These are phyloP conservation scores for Cladophialophora chaetospira DNA, from an alignment of 2,329 filamentous ascomycete genomes.

Conservation along the genomic window DNA sequence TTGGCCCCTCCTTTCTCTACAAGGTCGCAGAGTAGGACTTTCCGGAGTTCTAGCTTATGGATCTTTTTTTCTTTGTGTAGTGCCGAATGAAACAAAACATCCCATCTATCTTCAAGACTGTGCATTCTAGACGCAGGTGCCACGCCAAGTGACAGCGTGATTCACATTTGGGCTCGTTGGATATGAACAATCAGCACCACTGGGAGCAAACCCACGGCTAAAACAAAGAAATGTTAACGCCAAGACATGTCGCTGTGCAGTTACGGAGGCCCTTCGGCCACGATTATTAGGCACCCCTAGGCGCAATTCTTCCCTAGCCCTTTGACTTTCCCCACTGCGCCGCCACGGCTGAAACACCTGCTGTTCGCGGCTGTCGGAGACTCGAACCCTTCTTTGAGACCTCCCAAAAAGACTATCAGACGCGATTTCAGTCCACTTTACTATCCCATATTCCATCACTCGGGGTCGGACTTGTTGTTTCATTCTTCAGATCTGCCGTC, in stretches of 20 bases:
- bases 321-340: conserved; percentile 1
- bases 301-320: conserved; percentile 6
- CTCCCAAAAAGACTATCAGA: neutral
- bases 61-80: neutral
- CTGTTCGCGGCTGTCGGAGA: neutral
- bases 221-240: no score
- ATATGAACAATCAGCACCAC: no score
- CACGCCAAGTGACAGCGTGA: neutral
- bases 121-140: neutral
- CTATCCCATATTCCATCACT: neutral
- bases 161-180: no score
- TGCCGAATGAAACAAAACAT: neutral
- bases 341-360: conserved; percentile 10
- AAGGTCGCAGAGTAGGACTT: neutral
- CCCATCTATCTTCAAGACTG: neutral
- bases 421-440: neutral
- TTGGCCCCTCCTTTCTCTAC: conserved; percentile 3
- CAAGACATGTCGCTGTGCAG: conserved; percentile 6
- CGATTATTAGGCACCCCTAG: neutral
- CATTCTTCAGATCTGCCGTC: neutral
- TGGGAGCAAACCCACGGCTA: no score
- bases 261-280: neutral
- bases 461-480: neutral
- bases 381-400: conserved; percentile 5
- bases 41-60: neutral